These are phyloP conservation scores for Pinus albicaulis DNA, from an alignment of 75 land plant species.

Conservation along the genomic window DNA sequence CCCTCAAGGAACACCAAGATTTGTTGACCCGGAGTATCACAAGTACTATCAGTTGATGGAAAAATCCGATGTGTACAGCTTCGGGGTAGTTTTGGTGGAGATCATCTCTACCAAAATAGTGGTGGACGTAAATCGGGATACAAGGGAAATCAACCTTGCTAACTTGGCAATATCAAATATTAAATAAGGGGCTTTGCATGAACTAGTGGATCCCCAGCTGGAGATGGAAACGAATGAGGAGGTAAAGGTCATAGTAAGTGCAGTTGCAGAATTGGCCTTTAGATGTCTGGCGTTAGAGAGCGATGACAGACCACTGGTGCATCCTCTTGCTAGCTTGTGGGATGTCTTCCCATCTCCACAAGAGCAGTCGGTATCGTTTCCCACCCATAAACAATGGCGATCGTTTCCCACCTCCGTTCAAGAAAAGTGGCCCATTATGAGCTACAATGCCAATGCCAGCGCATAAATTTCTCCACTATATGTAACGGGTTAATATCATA, in stretches of 20 bases:
- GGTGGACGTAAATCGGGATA: constrained; percentile 40
- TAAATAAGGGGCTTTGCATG: constrained; percentile 28
- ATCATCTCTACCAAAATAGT: constrained; percentile 55
- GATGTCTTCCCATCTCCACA: too few relatives aligned
- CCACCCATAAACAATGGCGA: too few relatives aligned
- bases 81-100: constrained; percentile 61
- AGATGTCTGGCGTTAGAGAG: constrained; percentile 55
- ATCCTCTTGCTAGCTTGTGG: too few relatives aligned
- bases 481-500: too few relatives aligned
- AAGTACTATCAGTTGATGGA: constrained; percentile 66
- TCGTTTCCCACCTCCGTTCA: constrained; percentile 42
- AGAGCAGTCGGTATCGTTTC: too few relatives aligned
- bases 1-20: constrained; percentile 57
- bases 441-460: neutral
- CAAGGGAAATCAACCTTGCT: constrained; percentile 56
- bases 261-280: constrained; percentile 40
- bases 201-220: constrained; percentile 41
- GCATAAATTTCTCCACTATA: too few relatives aligned
- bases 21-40: constrained; percentile 67
- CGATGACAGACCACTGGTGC: constrained; percentile 67
- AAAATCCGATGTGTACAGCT: constrained; percentile 75
- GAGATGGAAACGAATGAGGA: constrained; percentile 12
- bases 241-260: neutral
- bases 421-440: constrained; percentile 25
- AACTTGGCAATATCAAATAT: constrained; percentile 56